Conservation (phyloP, 2,329 filamentous ascomycete species). For the Aspergillus ibericus region DNA sequence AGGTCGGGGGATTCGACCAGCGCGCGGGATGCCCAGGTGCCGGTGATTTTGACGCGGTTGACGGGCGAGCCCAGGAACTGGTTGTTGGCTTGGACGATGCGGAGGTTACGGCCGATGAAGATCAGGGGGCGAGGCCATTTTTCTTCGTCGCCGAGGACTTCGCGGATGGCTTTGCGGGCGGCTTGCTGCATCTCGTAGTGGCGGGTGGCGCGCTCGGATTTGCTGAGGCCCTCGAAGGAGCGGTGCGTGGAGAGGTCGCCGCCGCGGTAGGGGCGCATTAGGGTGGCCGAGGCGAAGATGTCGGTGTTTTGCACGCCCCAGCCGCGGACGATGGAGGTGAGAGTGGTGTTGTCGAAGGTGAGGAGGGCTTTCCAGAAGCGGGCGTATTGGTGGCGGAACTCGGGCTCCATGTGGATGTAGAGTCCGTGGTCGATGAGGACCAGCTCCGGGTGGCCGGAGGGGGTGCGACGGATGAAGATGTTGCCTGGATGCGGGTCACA, state of each 20-base stretch:
- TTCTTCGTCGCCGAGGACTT: slow-evolving; percentile 78
- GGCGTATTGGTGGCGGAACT: slow-evolving; percentile 83
- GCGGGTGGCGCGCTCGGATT: slow-evolving; percentile 56
- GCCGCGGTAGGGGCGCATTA: slow-evolving; percentile 87
- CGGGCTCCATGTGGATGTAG: slow-evolving; percentile 84
- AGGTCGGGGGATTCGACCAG: slow-evolving; percentile 73
- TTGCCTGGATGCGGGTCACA: slow-evolving; percentile 98
- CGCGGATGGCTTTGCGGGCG: slow-evolving; percentile 69
- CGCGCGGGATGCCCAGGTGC: slow-evolving; percentile 81
- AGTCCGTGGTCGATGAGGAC: slow-evolving; percentile 97
- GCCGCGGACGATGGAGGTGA: slow-evolving; percentile 67
- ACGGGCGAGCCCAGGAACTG: slow-evolving; percentile 86
- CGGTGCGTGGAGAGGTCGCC: slow-evolving; percentile 68
- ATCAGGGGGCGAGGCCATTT: slow-evolving; percentile 89
- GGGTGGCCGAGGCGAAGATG: slow-evolving; percentile 85
- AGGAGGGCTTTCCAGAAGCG: slow-evolving; percentile 92
- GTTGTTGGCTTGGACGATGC: slow-evolving; percentile 92
- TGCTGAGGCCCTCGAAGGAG: slow-evolving; percentile 53
- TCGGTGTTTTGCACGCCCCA: slow-evolving; percentile 92
- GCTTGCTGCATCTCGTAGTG: slow-evolving; percentile 80
- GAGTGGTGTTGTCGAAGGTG: slow-evolving; percentile 85
- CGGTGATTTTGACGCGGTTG: slow-evolving; percentile 90
- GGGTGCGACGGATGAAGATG: slow-evolving; percentile 86
- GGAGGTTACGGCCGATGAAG: slow-evolving; percentile 87
- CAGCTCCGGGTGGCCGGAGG: slow-evolving; percentile 79